phyloP scores from a whole-genome alignment of 345 rosid genomes.

The Rhodamnia rubescens region DNA sequence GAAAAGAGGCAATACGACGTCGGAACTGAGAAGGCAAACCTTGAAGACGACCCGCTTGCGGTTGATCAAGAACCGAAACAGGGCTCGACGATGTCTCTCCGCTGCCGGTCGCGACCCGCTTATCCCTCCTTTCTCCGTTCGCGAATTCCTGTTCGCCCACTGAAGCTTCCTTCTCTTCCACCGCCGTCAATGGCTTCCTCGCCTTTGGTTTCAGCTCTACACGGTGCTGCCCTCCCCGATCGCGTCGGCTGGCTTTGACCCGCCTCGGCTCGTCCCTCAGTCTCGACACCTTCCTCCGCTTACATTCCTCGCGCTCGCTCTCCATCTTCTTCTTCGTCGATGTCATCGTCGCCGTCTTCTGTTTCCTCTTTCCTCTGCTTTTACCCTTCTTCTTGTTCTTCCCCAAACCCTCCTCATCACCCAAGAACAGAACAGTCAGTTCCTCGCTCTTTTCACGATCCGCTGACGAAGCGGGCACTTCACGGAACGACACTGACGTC shows the following conservation, averaged over 20 bases:
- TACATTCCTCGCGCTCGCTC: constrained; percentile 9
- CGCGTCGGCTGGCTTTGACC: not conserved
- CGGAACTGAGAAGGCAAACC: not conserved
- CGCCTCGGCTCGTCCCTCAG: constrained; percentile 44
- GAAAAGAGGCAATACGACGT: not conserved
- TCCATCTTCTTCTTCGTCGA: constrained; percentile 2
- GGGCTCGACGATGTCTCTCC: constrained; percentile 35
- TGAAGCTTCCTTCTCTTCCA: constrained; percentile 18
- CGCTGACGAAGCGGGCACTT: constrained; percentile 18
- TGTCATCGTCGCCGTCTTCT: constrained; percentile 13
- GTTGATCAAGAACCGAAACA: constrained; percentile 38
- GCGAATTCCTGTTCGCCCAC: constrained; percentile 6
- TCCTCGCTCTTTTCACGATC: constrained; percentile 16
- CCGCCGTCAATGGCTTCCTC: constrained; percentile 5
- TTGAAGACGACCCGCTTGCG: not conserved
- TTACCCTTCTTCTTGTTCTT: constrained; percentile 10
- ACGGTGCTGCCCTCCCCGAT: not conserved
- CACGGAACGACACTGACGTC: constrained; percentile 76
- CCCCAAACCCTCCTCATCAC: constrained; percentile 17
- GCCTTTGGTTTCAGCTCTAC: constrained; percentile 3
- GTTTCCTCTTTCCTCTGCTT: not conserved
- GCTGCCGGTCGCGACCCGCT: not conserved
- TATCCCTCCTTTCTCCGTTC: not conserved
- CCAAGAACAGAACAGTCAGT: constrained; percentile 33
- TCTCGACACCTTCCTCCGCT: constrained; percentile 21